Evolutionary conservation across 305 asterid species (phyloP), one percentile per base, ranked within the genome.

Genomic region (Solanum hybrid): DNA sequence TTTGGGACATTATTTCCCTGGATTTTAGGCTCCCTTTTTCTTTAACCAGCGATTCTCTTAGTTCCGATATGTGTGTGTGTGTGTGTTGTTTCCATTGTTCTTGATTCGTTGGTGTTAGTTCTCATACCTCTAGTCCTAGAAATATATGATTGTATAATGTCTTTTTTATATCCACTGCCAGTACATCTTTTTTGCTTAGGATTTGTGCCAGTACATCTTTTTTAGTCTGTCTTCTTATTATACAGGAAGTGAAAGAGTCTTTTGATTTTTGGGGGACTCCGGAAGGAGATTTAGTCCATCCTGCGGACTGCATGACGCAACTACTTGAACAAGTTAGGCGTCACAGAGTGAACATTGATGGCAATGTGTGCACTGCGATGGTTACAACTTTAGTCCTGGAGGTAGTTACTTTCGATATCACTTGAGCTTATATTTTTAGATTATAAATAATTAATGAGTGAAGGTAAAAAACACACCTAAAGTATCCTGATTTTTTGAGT

Each of bases 221-320:
- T 57, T 39, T 69, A n/a, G 86, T 89, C 34, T 69, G 71, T 80
- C 35, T 33, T 87, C 75, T 91, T 89, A 29, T 81, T 90, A 46
- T 51, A 93, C 95, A 97, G 99, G 99, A 96, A 94, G 95, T 97
- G 91, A 96, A 92, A 87, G 94, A 93, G 75, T 94, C 99, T 5
- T 98, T 97, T 90, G 98, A 98, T 90, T 98, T 98, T 90, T 98
- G 99, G 99, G 99, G 99, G 75, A 96, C 99, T 10, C 92, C 94
- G 5, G 98, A 95, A 92, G 99, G 99, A 89, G 99, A 98, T 92
- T 42, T 94, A 89, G 94, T 98, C 89, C 99, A 97, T 92, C 99
- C 99, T 37, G 99, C 98, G 6, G 99, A 97, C 75, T 97, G 99
- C 95, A 97, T 97, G 97, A 97, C 93, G 9, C 98, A 97, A 61